phyloP scores from a whole-genome alignment of 2,329 filamentous ascomycete genomes.

The Fusarium coicis region DNA sequence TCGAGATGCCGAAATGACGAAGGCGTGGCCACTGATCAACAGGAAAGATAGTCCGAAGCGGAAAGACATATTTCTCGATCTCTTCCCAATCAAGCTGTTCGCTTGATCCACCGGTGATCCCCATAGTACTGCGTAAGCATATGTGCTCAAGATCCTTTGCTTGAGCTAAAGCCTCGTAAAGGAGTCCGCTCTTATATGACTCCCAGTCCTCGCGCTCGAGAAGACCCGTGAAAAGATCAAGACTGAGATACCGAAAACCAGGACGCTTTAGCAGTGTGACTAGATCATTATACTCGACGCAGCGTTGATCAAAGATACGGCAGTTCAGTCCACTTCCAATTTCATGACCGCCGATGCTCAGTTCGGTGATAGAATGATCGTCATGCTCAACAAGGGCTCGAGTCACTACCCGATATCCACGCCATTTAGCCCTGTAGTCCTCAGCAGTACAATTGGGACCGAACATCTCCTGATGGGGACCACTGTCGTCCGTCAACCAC shows the following conservation, averaged over 20 bases:
- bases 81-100: not conserved
- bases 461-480: not conserved
- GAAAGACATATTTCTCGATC: not conserved
- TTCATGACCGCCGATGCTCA: not conserved
- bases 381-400: not conserved
- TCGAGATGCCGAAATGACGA: conserved; percentile 1
- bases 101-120: fast-evolving
- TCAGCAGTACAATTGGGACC: not conserved
- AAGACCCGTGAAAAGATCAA: not conserved
- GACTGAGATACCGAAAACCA: not conserved
- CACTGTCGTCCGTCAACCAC: not conserved
- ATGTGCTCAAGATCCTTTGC: not conserved
- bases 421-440: not conserved
- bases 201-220: not conserved
- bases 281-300: not conserved
- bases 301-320: not conserved
- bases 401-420: not conserved
- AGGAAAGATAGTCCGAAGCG: not conserved
- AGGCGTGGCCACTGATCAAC: not conserved
- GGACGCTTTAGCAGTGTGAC: not conserved
- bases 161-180: not conserved
- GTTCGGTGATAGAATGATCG: not conserved
- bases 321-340: not conserved
- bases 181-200: not conserved
- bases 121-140: not conserved